Percentiles rank a stretch among this genome's conserved stretches.
Evolutionary conservation across 2,329 filamentous ascomycete species (phyloP).

Genomic region (Fusarium napiforme): DNA sequence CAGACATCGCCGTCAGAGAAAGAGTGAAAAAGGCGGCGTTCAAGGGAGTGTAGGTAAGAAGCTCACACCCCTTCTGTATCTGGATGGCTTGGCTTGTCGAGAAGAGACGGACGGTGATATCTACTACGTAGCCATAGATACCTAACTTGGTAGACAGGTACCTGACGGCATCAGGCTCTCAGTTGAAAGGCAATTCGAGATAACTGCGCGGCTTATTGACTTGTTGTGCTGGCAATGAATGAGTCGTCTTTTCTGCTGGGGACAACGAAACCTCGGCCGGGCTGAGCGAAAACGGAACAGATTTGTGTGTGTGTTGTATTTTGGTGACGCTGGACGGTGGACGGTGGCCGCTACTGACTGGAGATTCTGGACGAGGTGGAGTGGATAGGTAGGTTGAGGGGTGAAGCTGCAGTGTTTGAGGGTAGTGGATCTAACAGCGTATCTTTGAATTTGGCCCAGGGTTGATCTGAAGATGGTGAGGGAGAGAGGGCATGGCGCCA

Average conservation of each 20-base stretch:
- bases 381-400: slow-evolving; percentile 14
- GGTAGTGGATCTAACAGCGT: slow-evolving; percentile 9
- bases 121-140: slow-evolving; percentile 14
- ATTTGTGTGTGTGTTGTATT: slow-evolving; percentile 28
- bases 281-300: slow-evolving; percentile 25
- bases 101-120: slow-evolving; percentile 23
- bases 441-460: slow-evolving; percentile 13
- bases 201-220: slow-evolving; percentile 13
- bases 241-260: slow-evolving; percentile 21
- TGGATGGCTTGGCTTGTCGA: slow-evolving; percentile 11
- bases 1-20: slow-evolving; percentile 27
- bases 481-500: slow-evolving; percentile 26
- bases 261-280: slow-evolving; percentile 23
- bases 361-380: slow-evolving; percentile 22
- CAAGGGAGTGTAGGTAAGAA: background rate
- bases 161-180: slow-evolving; percentile 13
- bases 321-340: slow-evolving; percentile 21
- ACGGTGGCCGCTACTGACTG: slow-evolving; percentile 10
- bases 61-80: background rate
- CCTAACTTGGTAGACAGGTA: slow-evolving; percentile 10
- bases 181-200: background rate
- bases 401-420: background rate
- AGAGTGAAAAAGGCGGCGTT: slow-evolving; percentile 18
- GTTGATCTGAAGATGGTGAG: slow-evolving; percentile 19
- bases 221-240: slow-evolving; percentile 26